Percentiles rank a stretch among this genome's conserved stretches.
Evolutionary conservation across 2,329 filamentous ascomycete species (phyloP).

Genomic region (Talaromyces sp.): DNA sequence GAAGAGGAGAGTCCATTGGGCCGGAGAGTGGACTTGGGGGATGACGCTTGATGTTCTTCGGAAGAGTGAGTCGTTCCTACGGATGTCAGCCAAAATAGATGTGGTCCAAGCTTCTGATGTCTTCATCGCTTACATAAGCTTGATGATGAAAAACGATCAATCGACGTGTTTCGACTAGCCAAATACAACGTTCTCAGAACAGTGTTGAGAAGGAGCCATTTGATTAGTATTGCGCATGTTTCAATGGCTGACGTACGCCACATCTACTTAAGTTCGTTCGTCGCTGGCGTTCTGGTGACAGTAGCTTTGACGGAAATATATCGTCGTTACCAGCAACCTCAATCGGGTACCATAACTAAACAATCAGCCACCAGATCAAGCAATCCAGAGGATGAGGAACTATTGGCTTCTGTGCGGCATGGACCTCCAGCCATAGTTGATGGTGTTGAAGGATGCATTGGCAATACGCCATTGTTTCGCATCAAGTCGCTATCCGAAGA

Average conservation of each 20-base stretch:
- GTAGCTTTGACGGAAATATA: constrained; percentile 75
- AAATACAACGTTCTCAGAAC: neutral
- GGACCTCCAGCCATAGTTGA: constrained; percentile 56
- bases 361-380: constrained; percentile 20
- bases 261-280: constrained; percentile 65
- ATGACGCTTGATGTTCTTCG: neutral
- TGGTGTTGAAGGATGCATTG: constrained; percentile 88
- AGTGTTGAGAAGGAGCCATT: neutral
- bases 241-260: constrained; percentile 33
- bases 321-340: constrained; percentile 56
- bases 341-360: constrained; percentile 31
- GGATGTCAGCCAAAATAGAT: constrained; percentile 11
- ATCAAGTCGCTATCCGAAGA: constrained; percentile 81
- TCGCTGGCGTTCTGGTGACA: constrained; percentile 71
- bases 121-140: constrained; percentile 15
- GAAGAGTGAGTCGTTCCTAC: neutral
- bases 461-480: constrained; percentile 83
- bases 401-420: constrained; percentile 24
- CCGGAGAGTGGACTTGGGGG: constrained; percentile 4
- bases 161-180: neutral
- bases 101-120: constrained; percentile 40
- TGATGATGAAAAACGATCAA: constrained; percentile 8
- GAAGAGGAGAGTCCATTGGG: constrained; percentile 75
- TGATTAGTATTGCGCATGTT: neutral
- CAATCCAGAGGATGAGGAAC: constrained; percentile 51